Conservation (phyloP, 192 early-diverging fungal genomes). For the Coemansia sp. region DNA sequence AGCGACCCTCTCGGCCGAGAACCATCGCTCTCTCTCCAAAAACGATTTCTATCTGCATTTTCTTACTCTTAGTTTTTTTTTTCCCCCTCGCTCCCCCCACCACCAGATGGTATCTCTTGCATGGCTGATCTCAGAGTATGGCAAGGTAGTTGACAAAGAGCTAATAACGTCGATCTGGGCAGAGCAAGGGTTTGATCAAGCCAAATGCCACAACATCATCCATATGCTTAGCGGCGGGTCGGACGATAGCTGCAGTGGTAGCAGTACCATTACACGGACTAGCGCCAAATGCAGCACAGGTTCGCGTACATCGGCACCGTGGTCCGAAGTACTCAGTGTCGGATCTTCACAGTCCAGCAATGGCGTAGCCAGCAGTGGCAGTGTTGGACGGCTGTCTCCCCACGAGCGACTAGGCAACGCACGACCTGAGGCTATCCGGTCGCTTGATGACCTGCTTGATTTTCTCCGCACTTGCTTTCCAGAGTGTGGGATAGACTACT, state of each 20-base stretch:
- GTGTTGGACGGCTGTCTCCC: neutral
- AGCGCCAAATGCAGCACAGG: conserved; percentile 14
- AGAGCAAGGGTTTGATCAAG: conserved; percentile 32
- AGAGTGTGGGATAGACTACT: conserved; percentile 45
- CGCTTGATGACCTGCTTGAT: conserved; percentile 27
- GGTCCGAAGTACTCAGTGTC: conserved; percentile 22
- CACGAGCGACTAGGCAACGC: neutral
- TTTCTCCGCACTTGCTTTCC: conserved; percentile 53
- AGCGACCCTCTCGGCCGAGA: neutral
- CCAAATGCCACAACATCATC: conserved; percentile 45
- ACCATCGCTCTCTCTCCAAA: neutral
- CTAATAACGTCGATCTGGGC: conserved; percentile 51
- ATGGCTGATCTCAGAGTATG: conserved; percentile 38
- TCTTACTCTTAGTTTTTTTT: neutral
- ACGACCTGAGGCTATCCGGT: conserved; percentile 33
- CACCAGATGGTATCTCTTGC: conserved; percentile 28
- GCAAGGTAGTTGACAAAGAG: conserved; percentile 36
- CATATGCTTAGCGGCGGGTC: conserved; percentile 41
- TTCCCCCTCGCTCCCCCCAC: neutral
- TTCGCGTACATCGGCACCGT: neutral
- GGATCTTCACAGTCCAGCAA: conserved; percentile 12
- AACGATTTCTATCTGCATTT: neutral
- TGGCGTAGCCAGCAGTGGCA: neutral
- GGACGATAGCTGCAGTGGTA: conserved; percentile 1
- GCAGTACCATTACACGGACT: neutral